These are phyloP conservation scores for Tylopilus cervinicoccineus DNA, from an alignment of 768 basidiomycete species.

Conservation along the genomic window DNA sequence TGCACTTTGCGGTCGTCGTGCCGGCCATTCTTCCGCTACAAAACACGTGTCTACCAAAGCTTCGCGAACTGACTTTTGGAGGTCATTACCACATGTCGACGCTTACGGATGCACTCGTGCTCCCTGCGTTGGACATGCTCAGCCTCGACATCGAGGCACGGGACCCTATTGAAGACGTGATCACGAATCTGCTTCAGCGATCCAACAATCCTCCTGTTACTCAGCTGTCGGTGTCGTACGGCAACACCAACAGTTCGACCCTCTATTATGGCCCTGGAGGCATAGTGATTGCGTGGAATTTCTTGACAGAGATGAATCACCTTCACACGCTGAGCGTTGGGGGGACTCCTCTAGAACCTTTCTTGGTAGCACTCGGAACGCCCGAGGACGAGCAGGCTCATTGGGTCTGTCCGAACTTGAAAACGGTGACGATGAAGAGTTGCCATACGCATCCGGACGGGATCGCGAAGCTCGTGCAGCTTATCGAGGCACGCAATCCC, in stretches of 20 bases:
- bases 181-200: slow-evolving; percentile 55
- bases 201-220: slow-evolving; percentile 55
- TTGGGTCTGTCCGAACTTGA: slow-evolving; percentile 65
- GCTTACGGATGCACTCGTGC: slow-evolving; percentile 56
- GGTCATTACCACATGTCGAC: slow-evolving; percentile 63
- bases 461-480: slow-evolving; percentile 62
- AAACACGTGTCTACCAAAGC: slow-evolving; percentile 48
- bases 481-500: slow-evolving; percentile 72
- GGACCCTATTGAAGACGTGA: slow-evolving; percentile 72
- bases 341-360: slow-evolving; percentile 59
- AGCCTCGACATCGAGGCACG: slow-evolving; percentile 69
- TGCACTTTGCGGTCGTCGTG: slow-evolving; percentile 60
- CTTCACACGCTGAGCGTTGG: slow-evolving; percentile 62
- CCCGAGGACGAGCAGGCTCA: slow-evolving; percentile 56
- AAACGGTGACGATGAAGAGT: slow-evolving; percentile 54
- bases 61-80: slow-evolving; percentile 55
- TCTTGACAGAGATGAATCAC: slow-evolving; percentile 55
- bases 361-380: slow-evolving; percentile 52
- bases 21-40: slow-evolving; percentile 61
- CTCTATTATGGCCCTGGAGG: slow-evolving; percentile 60
- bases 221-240: slow-evolving; percentile 62
- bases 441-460: slow-evolving; percentile 66
- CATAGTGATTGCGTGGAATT: slow-evolving; percentile 61
- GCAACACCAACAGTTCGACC: slow-evolving; percentile 33
- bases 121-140: slow-evolving; percentile 56